phyloP scores from a whole-genome alignment of 768 basidiomycete genomes.

The Leccinellum albellum region DNA sequence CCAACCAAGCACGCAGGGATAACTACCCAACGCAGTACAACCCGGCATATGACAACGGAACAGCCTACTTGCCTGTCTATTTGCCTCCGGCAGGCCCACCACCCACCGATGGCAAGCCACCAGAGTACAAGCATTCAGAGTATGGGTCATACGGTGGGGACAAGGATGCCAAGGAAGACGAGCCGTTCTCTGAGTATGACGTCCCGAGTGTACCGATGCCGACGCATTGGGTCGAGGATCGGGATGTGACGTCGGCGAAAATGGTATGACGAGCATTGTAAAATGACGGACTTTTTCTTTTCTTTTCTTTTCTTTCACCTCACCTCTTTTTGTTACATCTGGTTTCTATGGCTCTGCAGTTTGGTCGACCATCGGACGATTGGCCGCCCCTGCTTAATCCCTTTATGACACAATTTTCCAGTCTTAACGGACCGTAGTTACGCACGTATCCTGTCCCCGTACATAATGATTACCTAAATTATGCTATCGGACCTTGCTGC shows the following conservation, averaged over 20 bases:
- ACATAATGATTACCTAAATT: not conserved
- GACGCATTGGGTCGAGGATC: slow-evolving; percentile 38
- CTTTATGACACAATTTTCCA: not conserved
- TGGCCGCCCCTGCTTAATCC: not conserved
- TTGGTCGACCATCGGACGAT: not conserved
- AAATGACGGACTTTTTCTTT: not conserved
- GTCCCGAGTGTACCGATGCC: slow-evolving; percentile 32
- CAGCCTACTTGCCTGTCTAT: slow-evolving; percentile 34
- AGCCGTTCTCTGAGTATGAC: slow-evolving; percentile 57
- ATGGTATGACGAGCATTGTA: not conserved
- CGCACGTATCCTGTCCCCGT: not conserved
- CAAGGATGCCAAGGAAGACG: slow-evolving; percentile 38
- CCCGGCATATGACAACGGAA: slow-evolving; percentile 45
- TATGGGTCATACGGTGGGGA: slow-evolving; percentile 27
- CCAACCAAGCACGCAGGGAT: slow-evolving; percentile 33
- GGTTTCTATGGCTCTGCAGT: not conserved
- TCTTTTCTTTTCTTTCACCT: not conserved
- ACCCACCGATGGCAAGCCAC: slow-evolving; percentile 44
- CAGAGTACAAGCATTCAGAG: slow-evolving; percentile 43
- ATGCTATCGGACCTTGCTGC: not conserved
- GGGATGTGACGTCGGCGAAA: slow-evolving; percentile 35
- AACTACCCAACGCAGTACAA: slow-evolving; percentile 53
- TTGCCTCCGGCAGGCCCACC: slow-evolving; percentile 53
- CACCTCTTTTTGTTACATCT: not conserved
- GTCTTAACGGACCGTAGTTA: not conserved